Evolutionary conservation across 495 filamentous ascomycete genomes (phyloP).

Genomic region (Podospora appendiculata): DNA sequence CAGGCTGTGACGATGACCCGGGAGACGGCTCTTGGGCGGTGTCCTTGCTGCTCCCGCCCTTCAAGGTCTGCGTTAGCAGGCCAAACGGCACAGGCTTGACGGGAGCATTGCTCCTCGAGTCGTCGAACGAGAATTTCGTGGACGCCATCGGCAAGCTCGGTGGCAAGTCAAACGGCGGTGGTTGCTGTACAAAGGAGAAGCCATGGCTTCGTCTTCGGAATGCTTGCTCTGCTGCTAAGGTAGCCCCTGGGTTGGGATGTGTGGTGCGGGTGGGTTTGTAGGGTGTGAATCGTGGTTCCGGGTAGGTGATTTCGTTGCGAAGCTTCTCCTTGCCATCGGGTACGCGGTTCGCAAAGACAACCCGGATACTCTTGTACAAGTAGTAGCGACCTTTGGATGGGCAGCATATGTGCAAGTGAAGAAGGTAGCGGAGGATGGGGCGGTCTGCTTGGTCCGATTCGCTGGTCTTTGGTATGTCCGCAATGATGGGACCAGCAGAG

Average conservation of each 20-base stretch:
- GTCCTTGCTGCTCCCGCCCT: constrained; percentile 5
- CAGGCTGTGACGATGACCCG: background rate
- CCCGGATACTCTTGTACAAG: constrained; percentile 82
- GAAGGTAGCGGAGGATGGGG: constrained; percentile 79
- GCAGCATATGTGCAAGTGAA: constrained; percentile 91
- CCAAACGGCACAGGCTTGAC: constrained; percentile 31
- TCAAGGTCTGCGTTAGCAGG: constrained; percentile 6
- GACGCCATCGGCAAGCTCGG: constrained; percentile 1
- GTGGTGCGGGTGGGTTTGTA: constrained; percentile 64
- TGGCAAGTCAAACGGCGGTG: constrained; percentile 24
- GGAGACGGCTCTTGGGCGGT: background rate
- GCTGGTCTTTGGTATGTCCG: constrained; percentile 24
- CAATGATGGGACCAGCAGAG: constrained; percentile 79
- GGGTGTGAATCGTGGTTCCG: constrained; percentile 76
- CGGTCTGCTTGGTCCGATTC: constrained; percentile 47
- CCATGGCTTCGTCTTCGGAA: constrained; percentile 51
- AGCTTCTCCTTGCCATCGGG: constrained; percentile 94
- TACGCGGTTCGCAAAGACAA: constrained; percentile 96
- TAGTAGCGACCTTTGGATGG: constrained; percentile 78
- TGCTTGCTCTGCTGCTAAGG: constrained; percentile 45
- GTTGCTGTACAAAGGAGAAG: constrained; percentile 30
- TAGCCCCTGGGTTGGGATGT: constrained; percentile 31
- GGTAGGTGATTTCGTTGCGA: constrained; percentile 81
- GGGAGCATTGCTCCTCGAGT: constrained; percentile 10
- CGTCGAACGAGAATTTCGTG: constrained; percentile 1